A percentile compares a stretch with the other conserved stretches of the same genome.
Evolutionary conservation across 371 early-diverging fungal genomes (phyloP).

Genomic region (Dichotomocladium elegans): DNA sequence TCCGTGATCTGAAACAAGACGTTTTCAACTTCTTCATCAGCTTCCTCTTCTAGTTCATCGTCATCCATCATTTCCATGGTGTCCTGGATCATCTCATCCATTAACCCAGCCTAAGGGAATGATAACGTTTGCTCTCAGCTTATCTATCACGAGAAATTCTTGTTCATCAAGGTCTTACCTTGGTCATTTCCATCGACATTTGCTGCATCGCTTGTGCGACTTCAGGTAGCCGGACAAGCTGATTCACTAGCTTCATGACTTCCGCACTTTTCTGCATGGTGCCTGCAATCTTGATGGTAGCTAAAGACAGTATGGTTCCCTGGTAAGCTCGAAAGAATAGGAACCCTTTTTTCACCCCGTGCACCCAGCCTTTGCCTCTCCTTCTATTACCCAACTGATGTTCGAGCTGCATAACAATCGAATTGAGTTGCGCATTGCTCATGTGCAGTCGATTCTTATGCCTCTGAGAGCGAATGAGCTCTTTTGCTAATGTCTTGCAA

Average conservation of each 20-base stretch:
- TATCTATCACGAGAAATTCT: neutral
- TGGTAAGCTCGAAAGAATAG: no score
- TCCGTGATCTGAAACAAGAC: constrained; percentile 87
- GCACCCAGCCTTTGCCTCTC: no score
- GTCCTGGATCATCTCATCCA: constrained; percentile 94
- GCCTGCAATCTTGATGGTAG: constrained; percentile 85
- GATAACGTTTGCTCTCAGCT: no score
- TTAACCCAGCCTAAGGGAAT: constrained; percentile 78
- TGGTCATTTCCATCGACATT: constrained; percentile 94
- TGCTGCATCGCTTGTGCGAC: constrained; percentile 81
- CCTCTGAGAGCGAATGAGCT: constrained; percentile 75
- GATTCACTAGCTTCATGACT: constrained; percentile 89
- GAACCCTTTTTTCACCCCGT: neutral
- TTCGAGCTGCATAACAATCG: constrained; percentile 86
- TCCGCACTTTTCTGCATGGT: constrained; percentile 83
- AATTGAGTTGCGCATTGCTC: constrained; percentile 91
- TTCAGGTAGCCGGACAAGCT: constrained; percentile 80
- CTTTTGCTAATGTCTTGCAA: constrained; percentile 82
- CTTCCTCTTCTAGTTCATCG: constrained; percentile 91
- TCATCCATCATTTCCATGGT: constrained; percentile 86
- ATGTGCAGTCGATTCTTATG: constrained; percentile 81
- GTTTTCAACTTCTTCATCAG: constrained; percentile 90
- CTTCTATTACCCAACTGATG: constrained; percentile 72
- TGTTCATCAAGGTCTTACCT: constrained; percentile 49
- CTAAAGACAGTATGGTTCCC: constrained; percentile 36